Evolutionary conservation across 306 rosid species (phyloP), one percentile per base, ranked within the genome.

Genomic region (Malus sieversii): DNA sequence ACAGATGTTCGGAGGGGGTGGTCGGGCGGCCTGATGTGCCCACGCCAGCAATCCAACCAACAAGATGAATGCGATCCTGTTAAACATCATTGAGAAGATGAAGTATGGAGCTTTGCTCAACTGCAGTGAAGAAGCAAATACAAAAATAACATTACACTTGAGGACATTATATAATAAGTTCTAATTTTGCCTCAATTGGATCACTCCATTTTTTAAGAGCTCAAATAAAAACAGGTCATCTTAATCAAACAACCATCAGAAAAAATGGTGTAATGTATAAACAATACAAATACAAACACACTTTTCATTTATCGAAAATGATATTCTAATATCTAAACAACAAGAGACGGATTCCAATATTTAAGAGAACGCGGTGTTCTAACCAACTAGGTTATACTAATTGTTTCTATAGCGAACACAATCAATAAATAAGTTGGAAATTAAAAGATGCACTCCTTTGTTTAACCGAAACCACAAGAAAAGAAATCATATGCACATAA

Each of bases 1-100:
- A 8, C 89, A 89, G 40, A 64, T 51, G 15, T 45, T 83, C 22
- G 89, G 80, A 9, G 85, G 75, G 8, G 89, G 86, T 29, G 88
- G 86, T 4, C 27, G 70, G 59, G 62, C 65, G 29, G 53, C 82
- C 61, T 80, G 53, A 70, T 82, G 86, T 5, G 71, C 80, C 61
- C 72, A 78, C 8, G 82, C 81, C 75, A 88, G 16, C 74, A 86
- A 8, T 8, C 51, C 88, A 33, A 82, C 55, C 38, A 86, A 72
- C 30, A 83, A 53, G n/a, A 77, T 32, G 27, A 67, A 25, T 12
- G 60, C 1, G 25, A 77, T 8, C 58, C 61, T 59, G 68, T 27
- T 71, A 18, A 67, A 72, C 81, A 81, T 72, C 48, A 3, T 40
- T 71, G 76, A 38, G 38, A 80, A 27, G 29, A 66, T 10, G 53